Base-by-base conservation (phyloP, 1,284 basidiomycete genomes). In the Boletus semigastroideus region DNA sequence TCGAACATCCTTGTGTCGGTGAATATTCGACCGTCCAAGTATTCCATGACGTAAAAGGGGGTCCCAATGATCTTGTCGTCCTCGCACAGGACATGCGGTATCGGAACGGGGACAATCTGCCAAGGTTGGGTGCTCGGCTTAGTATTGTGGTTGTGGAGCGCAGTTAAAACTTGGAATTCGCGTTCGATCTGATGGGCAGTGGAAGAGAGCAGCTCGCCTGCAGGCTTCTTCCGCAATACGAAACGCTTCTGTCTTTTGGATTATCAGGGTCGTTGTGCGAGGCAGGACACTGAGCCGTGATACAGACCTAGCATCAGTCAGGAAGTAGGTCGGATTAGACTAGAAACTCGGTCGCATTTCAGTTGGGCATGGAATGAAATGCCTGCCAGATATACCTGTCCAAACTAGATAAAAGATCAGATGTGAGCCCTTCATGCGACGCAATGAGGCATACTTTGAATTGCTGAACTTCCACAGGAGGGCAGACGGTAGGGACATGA, bases 41-140 rank as follows among this genome's bases (percentile, higher is more conserved):
- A 98, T 67, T 96, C 87, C 95, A 98, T 98, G 36, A 98, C 79
- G 68, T 98, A 98, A 73, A 98, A 98, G 0, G 90, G 82, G 30
- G 93, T 93, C 1, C 94, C 96, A 17, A 96, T 79, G 20, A 98
- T 80, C 3, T 71, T 64, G 28, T 64, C 73, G 64, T 98, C 91
- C 64, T 89, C 84, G 68, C 94, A 97, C 1, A 98, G 75, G 14
- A 86, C 78, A 59, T 89, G 88, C 0, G 94, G 92, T 60, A 86
- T 80, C 0, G 95, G 96, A 1, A 97, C 85, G 1, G 95, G 96
- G 8, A 98, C 86, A 27, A 74, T 77, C 52, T 76, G 69, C 34
- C 76, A 73, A 11, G 74, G 61, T 22, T 70, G 59, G 0, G 84
- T 87, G 5, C 74, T 68, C 9, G 82, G 72, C 28, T 75, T 74